Base-by-base conservation (phyloP, 768 basidiomycete species). In the Suillus americanus region DNA sequence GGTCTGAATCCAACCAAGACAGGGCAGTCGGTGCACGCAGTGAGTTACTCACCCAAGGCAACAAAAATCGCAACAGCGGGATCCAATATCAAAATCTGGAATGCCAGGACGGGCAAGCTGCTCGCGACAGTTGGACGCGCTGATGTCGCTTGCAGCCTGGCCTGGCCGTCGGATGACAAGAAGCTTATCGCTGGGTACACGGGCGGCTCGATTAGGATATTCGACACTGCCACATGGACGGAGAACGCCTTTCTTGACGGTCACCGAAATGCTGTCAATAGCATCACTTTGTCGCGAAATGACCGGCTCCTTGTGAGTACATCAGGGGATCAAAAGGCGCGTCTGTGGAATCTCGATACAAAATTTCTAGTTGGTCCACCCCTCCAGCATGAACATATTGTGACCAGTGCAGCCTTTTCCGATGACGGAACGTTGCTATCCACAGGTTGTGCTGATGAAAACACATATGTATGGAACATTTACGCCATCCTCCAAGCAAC, bases 281-380 rank as follows among this genome's bases (percentile, higher is more conserved):
- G 71, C 12, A 46, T 77, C 37, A 65, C 75, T 2, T 54, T 76
- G 55, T 78, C 74, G 0, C 75, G 73, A 3, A 62, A 66, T 33
- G 77, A 74, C 3, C 65, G 43, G 4, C 67, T 68, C 28, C 72
- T 77, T 55, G 75, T 69, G 0, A 77, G 77, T 1, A 68, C 69
- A 1, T 77, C 75, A 50, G 70, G 67, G 12, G 75, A 77, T 25
- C 74, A 69, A 1, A 70, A 71, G n/a, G 73, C 70, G 2, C 73
- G 76, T 0, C 62, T 76, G 2, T 76, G 75, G 75, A 67, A 77
- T 33, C 40, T 71, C 10, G 25, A 40, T 41, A 69, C 69, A 0
- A 71, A 72, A 33, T 50, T 73, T 7, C 65, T 68, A 9, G 60
- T 75, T 1, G 70, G 71, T 1, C 71, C 71, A 3, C 50, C 50